These are phyloP conservation scores for Pestalotiopsis fici DNA, from an alignment of 2,329 filamentous ascomycete genomes.

Conservation along the genomic window DNA sequence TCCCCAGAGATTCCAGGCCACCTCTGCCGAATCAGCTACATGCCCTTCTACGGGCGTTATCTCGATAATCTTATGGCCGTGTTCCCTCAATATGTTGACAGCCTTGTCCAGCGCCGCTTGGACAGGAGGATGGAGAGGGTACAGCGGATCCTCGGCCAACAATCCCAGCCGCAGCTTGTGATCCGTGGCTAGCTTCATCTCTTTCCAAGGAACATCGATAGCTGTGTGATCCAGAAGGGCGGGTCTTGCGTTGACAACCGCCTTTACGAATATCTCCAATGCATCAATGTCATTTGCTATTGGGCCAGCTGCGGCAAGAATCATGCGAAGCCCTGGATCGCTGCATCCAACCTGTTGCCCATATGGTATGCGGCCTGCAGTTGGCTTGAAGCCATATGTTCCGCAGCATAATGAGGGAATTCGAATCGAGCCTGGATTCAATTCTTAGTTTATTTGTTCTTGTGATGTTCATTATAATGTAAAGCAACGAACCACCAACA, in stretches of 20 bases:
- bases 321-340: constrained; percentile 12
- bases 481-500: constrained; percentile 12
- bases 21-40: background rate
- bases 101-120: background rate
- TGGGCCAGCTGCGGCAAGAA: constrained; percentile 13
- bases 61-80: background rate
- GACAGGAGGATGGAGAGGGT: constrained; percentile 15
- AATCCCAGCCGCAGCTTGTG: constrained; percentile 13
- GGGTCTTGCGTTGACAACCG: constrained; percentile 15
- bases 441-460: no score
- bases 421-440: constrained; percentile 16
- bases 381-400: constrained; percentile 17
- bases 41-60: background rate
- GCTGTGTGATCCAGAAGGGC: constrained; percentile 11
- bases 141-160: constrained; percentile 14
- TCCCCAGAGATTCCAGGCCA: constrained; percentile 10
- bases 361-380: constrained; percentile 12
- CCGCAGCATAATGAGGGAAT: constrained; percentile 19
- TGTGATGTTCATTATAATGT: no score
- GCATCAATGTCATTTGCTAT: constrained; percentile 14
- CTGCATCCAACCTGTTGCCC: constrained; percentile 11
- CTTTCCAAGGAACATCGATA: constrained; percentile 14
- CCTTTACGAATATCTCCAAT: constrained; percentile 12
- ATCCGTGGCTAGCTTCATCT: background rate
- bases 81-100: background rate